A percentile compares a stretch with the other conserved stretches of the same genome.
Evolutionary conservation across 495 filamentous ascomycete species (phyloP).

Genomic region (Aspergillus ellipticus): DNA sequence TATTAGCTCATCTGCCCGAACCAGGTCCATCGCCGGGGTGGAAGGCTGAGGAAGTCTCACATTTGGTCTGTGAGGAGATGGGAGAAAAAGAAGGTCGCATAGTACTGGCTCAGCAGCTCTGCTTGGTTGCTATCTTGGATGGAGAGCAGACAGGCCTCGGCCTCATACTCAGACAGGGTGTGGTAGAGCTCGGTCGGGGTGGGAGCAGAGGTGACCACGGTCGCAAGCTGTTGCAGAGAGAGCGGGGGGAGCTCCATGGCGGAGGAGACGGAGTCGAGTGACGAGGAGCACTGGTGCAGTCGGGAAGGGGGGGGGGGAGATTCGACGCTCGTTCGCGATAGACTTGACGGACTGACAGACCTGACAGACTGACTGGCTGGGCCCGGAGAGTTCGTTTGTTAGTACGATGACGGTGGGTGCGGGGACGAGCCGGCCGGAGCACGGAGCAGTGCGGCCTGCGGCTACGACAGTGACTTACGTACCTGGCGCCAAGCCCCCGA

Average conservation of each 20-base stretch:
- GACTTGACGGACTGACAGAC: too few species aligned
- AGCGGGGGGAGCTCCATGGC: slow-evolving; percentile 37
- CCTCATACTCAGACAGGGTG: slow-evolving; percentile 43
- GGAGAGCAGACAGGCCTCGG: slow-evolving; percentile 34
- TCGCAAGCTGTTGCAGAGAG: slow-evolving; percentile 36
- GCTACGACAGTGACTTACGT: slow-evolving; percentile 7
- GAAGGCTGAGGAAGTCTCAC: slow-evolving; percentile 25
- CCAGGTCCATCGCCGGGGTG: neutral
- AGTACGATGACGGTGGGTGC: slow-evolving; percentile 19
- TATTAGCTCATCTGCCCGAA: neutral
- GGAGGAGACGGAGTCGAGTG: too few species aligned
- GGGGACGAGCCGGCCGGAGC: slow-evolving; percentile 37
- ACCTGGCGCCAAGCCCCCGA: slow-evolving; percentile 34
- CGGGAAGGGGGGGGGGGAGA: too few species aligned
- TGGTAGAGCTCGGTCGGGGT: slow-evolving; percentile 42
- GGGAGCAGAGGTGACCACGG: slow-evolving; percentile 29
- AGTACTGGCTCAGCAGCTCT: slow-evolving; percentile 42
- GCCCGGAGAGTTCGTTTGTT: too few species aligned
- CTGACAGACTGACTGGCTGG: neutral
- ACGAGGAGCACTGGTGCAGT: too few species aligned
- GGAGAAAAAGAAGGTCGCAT: slow-evolving; percentile 49
- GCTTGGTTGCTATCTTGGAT: slow-evolving; percentile 18
- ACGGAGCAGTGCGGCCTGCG: slow-evolving; percentile 31
- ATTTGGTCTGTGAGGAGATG: slow-evolving; percentile 51
- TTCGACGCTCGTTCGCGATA: too few species aligned